Evolutionary conservation across 2,329 filamentous ascomycete species (phyloP).

Genomic region (Magnaporthiopsis rhizophila): DNA sequence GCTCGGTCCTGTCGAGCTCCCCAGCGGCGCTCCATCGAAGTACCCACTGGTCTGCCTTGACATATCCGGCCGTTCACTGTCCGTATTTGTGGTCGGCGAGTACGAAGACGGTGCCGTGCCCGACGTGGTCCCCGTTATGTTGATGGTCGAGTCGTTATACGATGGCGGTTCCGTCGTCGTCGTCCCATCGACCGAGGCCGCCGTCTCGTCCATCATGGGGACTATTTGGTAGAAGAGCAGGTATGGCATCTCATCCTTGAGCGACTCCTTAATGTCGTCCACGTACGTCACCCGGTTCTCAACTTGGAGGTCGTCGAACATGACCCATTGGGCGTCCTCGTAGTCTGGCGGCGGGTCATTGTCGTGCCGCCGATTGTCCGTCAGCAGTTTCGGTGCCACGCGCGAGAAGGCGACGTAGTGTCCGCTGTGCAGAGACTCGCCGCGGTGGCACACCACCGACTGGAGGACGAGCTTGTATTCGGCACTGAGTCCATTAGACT

Average conservation of each 20-base stretch:
- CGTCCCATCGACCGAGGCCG: slow-evolving; percentile 37
- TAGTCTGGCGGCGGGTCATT: slow-evolving; percentile 56
- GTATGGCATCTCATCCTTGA: slow-evolving; percentile 87
- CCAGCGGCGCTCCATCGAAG: slow-evolving; percentile 32
- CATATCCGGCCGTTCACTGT: slow-evolving; percentile 18
- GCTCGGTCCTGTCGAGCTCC: slow-evolving; percentile 31
- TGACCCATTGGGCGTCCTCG: slow-evolving; percentile 73
- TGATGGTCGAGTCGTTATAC: slow-evolving; percentile 44
- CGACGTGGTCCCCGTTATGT: slow-evolving; percentile 27
- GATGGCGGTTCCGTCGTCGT: slow-evolving; percentile 48
- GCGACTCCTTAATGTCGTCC: slow-evolving; percentile 65
- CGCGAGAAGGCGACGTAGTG: slow-evolving; percentile 87
- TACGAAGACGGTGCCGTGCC: background rate
- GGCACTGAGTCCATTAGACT: slow-evolving; percentile 59
- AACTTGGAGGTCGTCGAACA: slow-evolving; percentile 75
- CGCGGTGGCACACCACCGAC: slow-evolving; percentile 86
- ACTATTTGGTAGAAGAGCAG: slow-evolving; percentile 92
- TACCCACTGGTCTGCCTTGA: slow-evolving; percentile 34
- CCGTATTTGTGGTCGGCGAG: slow-evolving; percentile 17
- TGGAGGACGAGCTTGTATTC: slow-evolving; percentile 92
- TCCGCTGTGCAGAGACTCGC: slow-evolving; percentile 75
- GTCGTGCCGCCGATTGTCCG: slow-evolving; percentile 48
- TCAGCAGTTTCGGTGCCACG: slow-evolving; percentile 56
- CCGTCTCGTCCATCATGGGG: slow-evolving; percentile 65
- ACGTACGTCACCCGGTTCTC: slow-evolving; percentile 65